Percentiles rank a stretch among this genome's conserved stretches.
phyloP scores from a whole-genome alignment of 2,329 filamentous ascomycete species.

The Aspergillus quadricinctus region DNA sequence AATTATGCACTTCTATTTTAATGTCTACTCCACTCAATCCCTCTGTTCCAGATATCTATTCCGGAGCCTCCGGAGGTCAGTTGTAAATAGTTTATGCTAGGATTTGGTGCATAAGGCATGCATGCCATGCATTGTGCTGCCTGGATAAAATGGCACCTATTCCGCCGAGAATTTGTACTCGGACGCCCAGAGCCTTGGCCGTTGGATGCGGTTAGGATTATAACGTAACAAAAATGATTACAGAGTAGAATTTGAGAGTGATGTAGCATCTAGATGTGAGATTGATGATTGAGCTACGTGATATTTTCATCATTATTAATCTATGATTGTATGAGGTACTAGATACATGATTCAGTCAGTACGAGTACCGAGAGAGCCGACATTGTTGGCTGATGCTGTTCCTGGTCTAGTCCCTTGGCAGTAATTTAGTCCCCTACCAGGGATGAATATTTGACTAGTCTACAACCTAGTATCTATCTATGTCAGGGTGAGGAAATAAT shows the following conservation, averaged over 20 bases:
- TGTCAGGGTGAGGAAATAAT: background rate
- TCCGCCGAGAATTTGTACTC: background rate
- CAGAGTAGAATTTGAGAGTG: too few relatives aligned
- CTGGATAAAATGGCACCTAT: background rate
- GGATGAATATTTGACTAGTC: background rate
- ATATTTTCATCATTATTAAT: background rate
- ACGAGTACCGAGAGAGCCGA: background rate
- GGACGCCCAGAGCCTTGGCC: too few relatives aligned
- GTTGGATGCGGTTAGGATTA: too few relatives aligned
- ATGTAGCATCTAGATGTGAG: too few relatives aligned
- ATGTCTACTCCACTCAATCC: background rate
- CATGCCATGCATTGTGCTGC: background rate
- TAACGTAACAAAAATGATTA: too few relatives aligned
- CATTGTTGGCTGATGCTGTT: background rate
- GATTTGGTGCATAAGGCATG: background rate
- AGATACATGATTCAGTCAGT: too few relatives aligned
- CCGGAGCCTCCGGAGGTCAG: background rate
- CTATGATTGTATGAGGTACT: background rate
- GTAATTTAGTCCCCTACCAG: background rate
- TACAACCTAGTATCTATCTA: too few relatives aligned
- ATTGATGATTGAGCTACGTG: too few relatives aligned
- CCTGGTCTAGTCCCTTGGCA: background rate
- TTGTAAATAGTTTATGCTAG: background rate
- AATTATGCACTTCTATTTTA: background rate
- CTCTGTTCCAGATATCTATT: background rate